These are phyloP conservation scores for Porphyrellus cyaneotinctus DNA, from an alignment of 768 basidiomycete genomes.

Conservation along the genomic window DNA sequence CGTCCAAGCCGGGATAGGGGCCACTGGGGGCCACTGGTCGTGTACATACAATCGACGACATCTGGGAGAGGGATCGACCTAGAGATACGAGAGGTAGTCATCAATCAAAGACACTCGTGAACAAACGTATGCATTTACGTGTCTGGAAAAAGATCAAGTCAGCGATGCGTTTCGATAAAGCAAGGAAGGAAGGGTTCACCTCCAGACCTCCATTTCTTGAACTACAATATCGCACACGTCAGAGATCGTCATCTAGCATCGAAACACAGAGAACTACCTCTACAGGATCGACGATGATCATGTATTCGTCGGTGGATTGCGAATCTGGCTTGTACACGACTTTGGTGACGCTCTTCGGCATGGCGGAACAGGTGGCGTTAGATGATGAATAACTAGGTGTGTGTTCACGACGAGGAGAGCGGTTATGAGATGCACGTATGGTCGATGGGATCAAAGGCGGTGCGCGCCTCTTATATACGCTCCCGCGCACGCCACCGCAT, in stretches of 20 bases:
- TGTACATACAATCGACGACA: conserved; percentile 73
- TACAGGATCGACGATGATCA: conserved; percentile 58
- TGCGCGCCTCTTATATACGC: conserved; percentile 26
- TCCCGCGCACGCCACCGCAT: conserved; percentile 12
- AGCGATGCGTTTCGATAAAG: conserved; percentile 8
- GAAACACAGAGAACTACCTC: conserved; percentile 44
- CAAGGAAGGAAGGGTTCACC: conserved; percentile 42
- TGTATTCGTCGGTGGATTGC: conserved; percentile 69
- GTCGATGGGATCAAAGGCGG: conserved; percentile 3
- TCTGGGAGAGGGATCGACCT: conserved; percentile 69
- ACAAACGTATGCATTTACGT: conserved; percentile 44
- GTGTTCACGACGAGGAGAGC: conserved; percentile 15
- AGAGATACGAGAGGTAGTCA: too few species aligned
- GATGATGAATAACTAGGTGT: conserved; percentile 6
- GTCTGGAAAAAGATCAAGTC: conserved; percentile 42
- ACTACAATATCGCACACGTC: conserved; percentile 38
- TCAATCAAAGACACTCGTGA: conserved; percentile 10
- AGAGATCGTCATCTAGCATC: conserved; percentile 3
- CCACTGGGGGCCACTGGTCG: neutral
- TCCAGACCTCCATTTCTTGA: conserved; percentile 75
- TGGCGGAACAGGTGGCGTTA: conserved; percentile 17
- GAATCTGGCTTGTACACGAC: conserved; percentile 78
- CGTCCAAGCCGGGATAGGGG: neutral
- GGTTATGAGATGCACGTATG: neutral
- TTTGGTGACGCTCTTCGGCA: conserved; percentile 54